These are phyloP conservation scores for Exserohilum turcica DNA, from an alignment of 2,329 filamentous ascomycete genomes.

Conservation along the genomic window DNA sequence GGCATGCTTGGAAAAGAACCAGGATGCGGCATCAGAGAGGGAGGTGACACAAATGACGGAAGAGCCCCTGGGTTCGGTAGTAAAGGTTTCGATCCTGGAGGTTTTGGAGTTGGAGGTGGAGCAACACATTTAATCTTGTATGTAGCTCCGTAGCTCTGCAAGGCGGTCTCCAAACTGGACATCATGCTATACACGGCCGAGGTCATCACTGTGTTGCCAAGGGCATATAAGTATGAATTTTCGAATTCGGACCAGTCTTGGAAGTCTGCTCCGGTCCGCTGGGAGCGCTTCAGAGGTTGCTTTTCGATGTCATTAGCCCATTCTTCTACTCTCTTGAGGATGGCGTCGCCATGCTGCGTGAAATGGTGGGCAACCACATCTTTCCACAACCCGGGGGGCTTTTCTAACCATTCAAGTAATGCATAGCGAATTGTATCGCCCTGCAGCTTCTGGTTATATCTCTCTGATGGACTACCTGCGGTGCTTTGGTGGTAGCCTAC, in stretches of 20 bases:
- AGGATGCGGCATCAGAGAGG: no score
- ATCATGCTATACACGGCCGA: neutral
- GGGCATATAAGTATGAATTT: neutral
- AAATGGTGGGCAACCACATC: slow-evolving; percentile 37
- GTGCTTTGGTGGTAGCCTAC: slow-evolving; percentile 8
- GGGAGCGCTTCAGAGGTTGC: neutral
- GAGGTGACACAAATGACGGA: neutral
- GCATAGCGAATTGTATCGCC: slow-evolving; percentile 38
- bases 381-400: slow-evolving; percentile 25
- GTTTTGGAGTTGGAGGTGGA: neutral
- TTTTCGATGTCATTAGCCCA: slow-evolving; percentile 18
- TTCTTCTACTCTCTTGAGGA: slow-evolving; percentile 28
- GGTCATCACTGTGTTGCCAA: neutral
- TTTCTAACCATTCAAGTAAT: slow-evolving; percentile 42
- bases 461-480: slow-evolving; percentile 13
- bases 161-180: neutral
- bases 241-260: no score
- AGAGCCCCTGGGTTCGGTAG: neutral
- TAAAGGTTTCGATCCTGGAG: no score
- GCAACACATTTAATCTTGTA: neutral
- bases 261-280: no score
- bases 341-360: slow-evolving; percentile 27
- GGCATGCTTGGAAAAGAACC: no score
- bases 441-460: slow-evolving; percentile 37
- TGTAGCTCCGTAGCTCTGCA: neutral